These are phyloP conservation scores for Neurospora sp. DNA, from an alignment of 495 filamentous ascomycete genomes.

Conservation along the genomic window DNA sequence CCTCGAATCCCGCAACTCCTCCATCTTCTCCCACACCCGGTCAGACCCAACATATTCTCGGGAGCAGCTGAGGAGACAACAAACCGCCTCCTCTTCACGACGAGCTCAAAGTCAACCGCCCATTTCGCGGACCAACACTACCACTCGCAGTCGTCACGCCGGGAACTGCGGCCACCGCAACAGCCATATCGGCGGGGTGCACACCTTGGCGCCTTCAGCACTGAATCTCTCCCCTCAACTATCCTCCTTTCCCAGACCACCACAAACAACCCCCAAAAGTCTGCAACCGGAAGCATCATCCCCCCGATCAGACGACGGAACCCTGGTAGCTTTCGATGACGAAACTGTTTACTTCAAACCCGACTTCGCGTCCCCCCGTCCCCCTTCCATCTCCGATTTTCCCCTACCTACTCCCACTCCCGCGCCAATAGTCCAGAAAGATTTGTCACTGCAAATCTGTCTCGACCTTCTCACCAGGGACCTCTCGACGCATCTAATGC, in stretches of 20 bases:
- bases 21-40: slow-evolving; percentile 9
- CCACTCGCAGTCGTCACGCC: background rate
- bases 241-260: background rate
- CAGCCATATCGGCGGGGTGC: background rate
- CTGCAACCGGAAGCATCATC: slow-evolving; percentile 12
- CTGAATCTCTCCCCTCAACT: background rate
- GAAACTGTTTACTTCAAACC: slow-evolving; percentile 31
- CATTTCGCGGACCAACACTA: background rate
- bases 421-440: background rate
- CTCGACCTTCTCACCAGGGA: slow-evolving; percentile 33
- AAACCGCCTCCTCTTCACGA: background rate
- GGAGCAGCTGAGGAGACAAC: background rate
- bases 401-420: background rate
- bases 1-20: slow-evolving; percentile 22
- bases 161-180: background rate
- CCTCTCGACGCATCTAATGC: slow-evolving; percentile 22
- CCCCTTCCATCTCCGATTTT: background rate
- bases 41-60: slow-evolving; percentile 10
- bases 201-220: background rate
- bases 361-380: slow-evolving; percentile 22
- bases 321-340: slow-evolving; percentile 34
- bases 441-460: slow-evolving; percentile 23
- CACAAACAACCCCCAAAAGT: slow-evolving; percentile 8
- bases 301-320: slow-evolving; percentile 32
- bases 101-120: background rate